Conservation (phyloP, 2,329 filamentous ascomycete species). For the Fusarium pseudoanthophilum region DNA sequence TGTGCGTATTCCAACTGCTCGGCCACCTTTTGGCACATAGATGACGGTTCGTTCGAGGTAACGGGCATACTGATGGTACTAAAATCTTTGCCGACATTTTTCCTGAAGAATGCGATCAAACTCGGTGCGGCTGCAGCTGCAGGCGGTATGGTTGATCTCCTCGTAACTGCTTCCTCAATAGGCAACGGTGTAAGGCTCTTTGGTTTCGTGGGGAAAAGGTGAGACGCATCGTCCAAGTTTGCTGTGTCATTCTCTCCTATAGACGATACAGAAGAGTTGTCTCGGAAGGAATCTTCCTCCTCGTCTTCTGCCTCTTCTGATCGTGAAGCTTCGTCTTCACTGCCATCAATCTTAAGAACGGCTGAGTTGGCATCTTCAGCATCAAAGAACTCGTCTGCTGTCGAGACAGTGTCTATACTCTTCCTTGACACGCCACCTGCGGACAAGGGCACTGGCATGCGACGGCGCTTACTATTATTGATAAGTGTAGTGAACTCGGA, state of each 20-base stretch:
- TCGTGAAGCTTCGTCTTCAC: conserved; percentile 71
- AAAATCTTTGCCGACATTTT: conserved; percentile 97
- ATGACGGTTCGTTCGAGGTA: conserved; percentile 92
- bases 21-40: conserved; percentile 85
- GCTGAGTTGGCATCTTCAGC: conserved; percentile 75
- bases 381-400: conserved; percentile 93
- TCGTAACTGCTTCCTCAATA: conserved; percentile 69
- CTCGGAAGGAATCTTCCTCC: conserved; percentile 61
- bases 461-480: conserved; percentile 80
- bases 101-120: conserved; percentile 91
- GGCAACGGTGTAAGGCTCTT: conserved; percentile 83
- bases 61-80: conserved; percentile 98
- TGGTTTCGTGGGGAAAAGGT: conserved; percentile 78
- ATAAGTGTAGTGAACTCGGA: conserved; percentile 83
- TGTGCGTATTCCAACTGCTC: conserved; percentile 93
- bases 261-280: conserved; percentile 69
- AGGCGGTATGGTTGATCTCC: conserved; percentile 76
- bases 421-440: conserved; percentile 58
- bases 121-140: conserved; percentile 86
- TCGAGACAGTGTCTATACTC: conserved; percentile 83
- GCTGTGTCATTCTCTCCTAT: conserved; percentile 68
- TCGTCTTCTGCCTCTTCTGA: conserved; percentile 65
- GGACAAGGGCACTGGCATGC: conserved; percentile 66
- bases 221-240: conserved; percentile 67
- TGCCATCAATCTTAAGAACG: conserved; percentile 78